A percentile compares a stretch with the other conserved stretches of the same genome.
Evolutionary conservation across 2,329 filamentous ascomycete species (phyloP).

Genomic region (Colletotrichum trifolii): DNA sequence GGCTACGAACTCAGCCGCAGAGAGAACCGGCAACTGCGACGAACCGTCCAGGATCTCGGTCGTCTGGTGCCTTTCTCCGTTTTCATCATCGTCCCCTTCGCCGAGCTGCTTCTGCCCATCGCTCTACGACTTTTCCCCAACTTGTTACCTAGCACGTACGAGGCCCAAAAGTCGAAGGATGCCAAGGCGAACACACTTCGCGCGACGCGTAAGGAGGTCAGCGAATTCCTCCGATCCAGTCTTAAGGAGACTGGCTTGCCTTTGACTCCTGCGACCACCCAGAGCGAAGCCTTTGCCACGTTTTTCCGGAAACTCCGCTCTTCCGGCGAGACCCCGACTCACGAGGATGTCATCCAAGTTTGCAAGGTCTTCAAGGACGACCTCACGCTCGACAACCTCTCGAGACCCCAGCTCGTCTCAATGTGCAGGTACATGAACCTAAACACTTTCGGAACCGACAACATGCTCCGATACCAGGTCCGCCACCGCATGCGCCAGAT

Average conservation of each 20-base stretch:
- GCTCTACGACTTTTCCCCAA: slow-evolving; percentile 97
- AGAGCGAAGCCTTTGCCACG: slow-evolving; percentile 92
- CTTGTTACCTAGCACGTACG: slow-evolving; percentile 95
- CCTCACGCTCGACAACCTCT: slow-evolving; percentile 95
- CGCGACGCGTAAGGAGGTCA: slow-evolving; percentile 92
- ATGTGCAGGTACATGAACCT: slow-evolving; percentile 99
- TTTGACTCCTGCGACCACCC: slow-evolving; percentile 83
- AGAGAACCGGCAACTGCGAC: slow-evolving; percentile 90
- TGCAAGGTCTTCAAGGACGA: slow-evolving; percentile 99
- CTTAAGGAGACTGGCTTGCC: slow-evolving; percentile 94
- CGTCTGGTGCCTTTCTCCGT: slow-evolving; percentile 96
- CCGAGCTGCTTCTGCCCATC: slow-evolving; percentile 89
- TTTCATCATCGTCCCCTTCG: slow-evolving; percentile 96
- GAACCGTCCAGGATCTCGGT: slow-evolving; percentile 92
- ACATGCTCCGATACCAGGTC: slow-evolving; percentile 96
- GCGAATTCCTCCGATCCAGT: slow-evolving; percentile 87
- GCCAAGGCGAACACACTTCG: slow-evolving; percentile 85
- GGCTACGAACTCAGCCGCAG: slow-evolving; percentile 96
- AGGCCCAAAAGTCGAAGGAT: slow-evolving; percentile 90
- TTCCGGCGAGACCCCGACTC: slow-evolving; percentile 89
- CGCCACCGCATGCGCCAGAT: slow-evolving; percentile 99
- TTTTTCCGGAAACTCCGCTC: slow-evolving; percentile 97
- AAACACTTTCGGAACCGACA: slow-evolving; percentile 95
- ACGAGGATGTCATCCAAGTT: slow-evolving; percentile 95
- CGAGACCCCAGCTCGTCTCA: slow-evolving; percentile 91